Conservation (phyloP, 495 filamentous ascomycete species). For the Pyronema omphalodes region DNA sequence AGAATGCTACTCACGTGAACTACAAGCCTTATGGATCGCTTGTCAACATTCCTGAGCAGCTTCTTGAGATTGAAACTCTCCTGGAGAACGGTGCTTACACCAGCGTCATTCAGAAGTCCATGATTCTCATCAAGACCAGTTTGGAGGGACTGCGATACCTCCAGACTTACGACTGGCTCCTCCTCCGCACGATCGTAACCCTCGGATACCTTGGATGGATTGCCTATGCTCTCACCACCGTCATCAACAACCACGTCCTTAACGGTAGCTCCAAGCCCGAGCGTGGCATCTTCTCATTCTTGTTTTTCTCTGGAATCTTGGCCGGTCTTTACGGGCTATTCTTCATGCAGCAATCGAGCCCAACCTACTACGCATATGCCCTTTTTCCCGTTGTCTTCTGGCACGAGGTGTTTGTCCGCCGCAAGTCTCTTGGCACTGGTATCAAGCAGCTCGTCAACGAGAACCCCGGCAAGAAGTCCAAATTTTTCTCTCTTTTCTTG, state of each 20-base stretch:
- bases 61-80: constrained; percentile 44
- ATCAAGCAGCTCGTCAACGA: constrained; percentile 49
- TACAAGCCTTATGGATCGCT: constrained; percentile 53
- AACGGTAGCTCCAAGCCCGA: constrained; percentile 49
- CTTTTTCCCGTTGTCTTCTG: constrained; percentile 88
- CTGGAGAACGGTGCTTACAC: constrained; percentile 51
- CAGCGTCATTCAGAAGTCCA: constrained; percentile 55
- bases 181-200: constrained; percentile 79
- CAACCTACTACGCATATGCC: constrained; percentile 81
- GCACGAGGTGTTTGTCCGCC: constrained; percentile 80
- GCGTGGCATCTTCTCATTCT: constrained; percentile 39
- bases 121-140: constrained; percentile 53
- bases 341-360: constrained; percentile 55
- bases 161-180: constrained; percentile 97
- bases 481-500: constrained; percentile 36
- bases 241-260: constrained; percentile 77
- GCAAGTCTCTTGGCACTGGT: constrained; percentile 50
- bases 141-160: constrained; percentile 81
- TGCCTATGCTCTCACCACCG: constrained; percentile 77
- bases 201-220: constrained; percentile 95
- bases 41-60: constrained; percentile 46
- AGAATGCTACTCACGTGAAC: constrained; percentile 51
- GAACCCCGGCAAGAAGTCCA: constrained; percentile 36
- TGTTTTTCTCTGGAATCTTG: constrained; percentile 59
- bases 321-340: constrained; percentile 61